These are phyloP conservation scores for Clavispora phyllophila DNA, from an alignment of 805 yeast species.

Conservation along the genomic window DNA sequence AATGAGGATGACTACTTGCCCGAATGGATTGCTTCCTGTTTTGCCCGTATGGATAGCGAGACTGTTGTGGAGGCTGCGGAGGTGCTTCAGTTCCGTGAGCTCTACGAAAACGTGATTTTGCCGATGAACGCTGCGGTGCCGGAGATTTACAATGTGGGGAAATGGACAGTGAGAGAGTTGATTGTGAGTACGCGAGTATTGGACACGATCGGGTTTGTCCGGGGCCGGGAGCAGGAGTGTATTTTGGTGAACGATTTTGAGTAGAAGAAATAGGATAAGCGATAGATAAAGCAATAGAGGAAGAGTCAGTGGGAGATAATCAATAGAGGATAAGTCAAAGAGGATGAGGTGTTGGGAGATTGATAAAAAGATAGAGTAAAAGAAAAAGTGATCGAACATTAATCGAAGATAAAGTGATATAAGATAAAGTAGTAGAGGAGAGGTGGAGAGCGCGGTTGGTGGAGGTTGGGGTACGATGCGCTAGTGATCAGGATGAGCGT, in stretches of 20 bases:
- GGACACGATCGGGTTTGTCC: conserved; percentile 45
- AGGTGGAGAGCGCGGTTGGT: too few relatives aligned
- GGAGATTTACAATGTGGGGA: conserved; percentile 49
- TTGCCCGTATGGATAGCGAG: conserved; percentile 31
- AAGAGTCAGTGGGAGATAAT: too few relatives aligned
- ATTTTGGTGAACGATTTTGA: conserved; percentile 24
- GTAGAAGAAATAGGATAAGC: too few relatives aligned
- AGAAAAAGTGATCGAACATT: too few relatives aligned
- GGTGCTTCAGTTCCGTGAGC: conserved; percentile 46
- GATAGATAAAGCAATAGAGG: too few relatives aligned
- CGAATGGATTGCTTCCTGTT: conserved; percentile 43
- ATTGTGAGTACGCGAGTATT: conserved; percentile 50
- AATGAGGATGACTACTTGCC: conserved; percentile 40
- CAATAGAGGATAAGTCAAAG: too few relatives aligned
- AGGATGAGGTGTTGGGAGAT: too few relatives aligned
- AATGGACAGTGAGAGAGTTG: conserved; percentile 44
- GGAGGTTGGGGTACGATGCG: too few relatives aligned
- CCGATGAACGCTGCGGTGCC: conserved; percentile 46
- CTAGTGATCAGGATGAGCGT: too few relatives aligned
- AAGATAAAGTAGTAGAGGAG: too few relatives aligned
- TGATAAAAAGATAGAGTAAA: too few relatives aligned
- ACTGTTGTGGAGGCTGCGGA: conserved; percentile 46
- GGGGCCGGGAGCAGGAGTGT: conserved; percentile 42
- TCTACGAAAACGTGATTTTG: conserved; percentile 52
- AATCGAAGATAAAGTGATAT: too few relatives aligned